A percentile compares a stretch with the other conserved stretches of the same genome.
Conservation (phyloP, 495 filamentous ascomycete genomes). For the Penicillium subrubescens region DNA sequence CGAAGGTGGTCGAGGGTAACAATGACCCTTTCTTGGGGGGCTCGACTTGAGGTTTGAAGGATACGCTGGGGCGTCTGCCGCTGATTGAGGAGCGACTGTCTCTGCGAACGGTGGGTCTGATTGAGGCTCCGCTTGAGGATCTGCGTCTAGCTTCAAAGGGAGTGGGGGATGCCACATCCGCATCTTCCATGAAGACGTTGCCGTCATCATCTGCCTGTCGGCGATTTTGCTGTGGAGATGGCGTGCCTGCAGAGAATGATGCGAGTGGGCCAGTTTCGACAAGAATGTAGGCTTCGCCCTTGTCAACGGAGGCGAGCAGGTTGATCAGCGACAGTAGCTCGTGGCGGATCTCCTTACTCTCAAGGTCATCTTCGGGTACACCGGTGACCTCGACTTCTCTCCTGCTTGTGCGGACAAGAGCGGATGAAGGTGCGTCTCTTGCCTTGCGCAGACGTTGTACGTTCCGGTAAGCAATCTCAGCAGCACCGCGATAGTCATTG, state of each 20-base stretch:
- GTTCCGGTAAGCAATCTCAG: conserved; percentile 69
- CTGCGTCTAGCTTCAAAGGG: conserved; percentile 12
- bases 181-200: conserved; percentile 47
- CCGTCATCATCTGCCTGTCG: conserved; percentile 43
- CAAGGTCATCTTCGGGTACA: conserved; percentile 55
- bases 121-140: conserved; percentile 19
- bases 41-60: conserved; percentile 20
- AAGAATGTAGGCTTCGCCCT: conserved; percentile 74
- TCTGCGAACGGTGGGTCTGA: conserved; percentile 18
- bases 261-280: conserved; percentile 46
- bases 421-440: conserved; percentile 49
- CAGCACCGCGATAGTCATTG: conserved; percentile 85
- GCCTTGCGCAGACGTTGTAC: conserved; percentile 60
- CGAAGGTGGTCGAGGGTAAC: conserved; percentile 82
- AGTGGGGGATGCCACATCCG: conserved; percentile 20
- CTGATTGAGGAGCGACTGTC: conserved; percentile 30
- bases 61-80: conserved; percentile 26
- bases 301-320: conserved; percentile 77
- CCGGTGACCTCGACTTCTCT: conserved; percentile 51
- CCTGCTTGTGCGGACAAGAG: conserved; percentile 36
- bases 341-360: conserved; percentile 55
- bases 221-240: conserved; percentile 25
- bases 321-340: conserved; percentile 88
- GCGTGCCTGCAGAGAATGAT: conserved; percentile 4
- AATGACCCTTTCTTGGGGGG: conserved; percentile 49